Conservation (phyloP, 2,329 filamentous ascomycete genomes). For the Colletotrichum tanaceti region DNA sequence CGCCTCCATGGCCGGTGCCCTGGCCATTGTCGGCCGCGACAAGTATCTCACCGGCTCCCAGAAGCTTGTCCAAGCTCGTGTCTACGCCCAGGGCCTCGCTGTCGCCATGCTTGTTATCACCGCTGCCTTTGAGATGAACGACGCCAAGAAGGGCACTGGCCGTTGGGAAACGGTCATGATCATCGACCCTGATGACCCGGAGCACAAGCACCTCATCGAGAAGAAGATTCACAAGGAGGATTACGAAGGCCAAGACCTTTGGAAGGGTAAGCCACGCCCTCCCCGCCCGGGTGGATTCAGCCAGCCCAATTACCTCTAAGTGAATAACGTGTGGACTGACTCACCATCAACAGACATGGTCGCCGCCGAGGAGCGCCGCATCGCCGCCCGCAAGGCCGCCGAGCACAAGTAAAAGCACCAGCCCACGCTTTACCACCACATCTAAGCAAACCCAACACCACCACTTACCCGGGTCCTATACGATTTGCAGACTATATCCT, state of each 20-base stretch:
- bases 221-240: slow-evolving; percentile 89
- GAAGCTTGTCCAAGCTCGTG: slow-evolving; percentile 93
- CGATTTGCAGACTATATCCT: neutral
- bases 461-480: neutral
- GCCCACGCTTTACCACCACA: neutral
- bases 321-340: slow-evolving; percentile 8
- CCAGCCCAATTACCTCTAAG: neutral
- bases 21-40: slow-evolving; percentile 81
- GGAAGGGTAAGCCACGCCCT: slow-evolving; percentile 74
- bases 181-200: slow-evolving; percentile 82
- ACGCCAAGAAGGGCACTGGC: slow-evolving; percentile 80
- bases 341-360: slow-evolving; percentile 75
- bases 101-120: slow-evolving; percentile 84
- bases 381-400: slow-evolving; percentile 53
- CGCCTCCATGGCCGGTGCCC: slow-evolving; percentile 79
- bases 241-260: slow-evolving; percentile 90
- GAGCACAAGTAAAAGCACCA: slow-evolving; percentile 24
- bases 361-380: slow-evolving; percentile 76
- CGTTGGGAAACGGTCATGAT: slow-evolving; percentile 89
- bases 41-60: slow-evolving; percentile 79
- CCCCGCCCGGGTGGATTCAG: neutral
- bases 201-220: slow-evolving; percentile 85
- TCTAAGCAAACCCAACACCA: neutral
- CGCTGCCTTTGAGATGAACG: slow-evolving; percentile 82
- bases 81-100: slow-evolving; percentile 92